phyloP scores from a whole-genome alignment of 176 grass and related monocot species.

The Carex pumila region DNA sequence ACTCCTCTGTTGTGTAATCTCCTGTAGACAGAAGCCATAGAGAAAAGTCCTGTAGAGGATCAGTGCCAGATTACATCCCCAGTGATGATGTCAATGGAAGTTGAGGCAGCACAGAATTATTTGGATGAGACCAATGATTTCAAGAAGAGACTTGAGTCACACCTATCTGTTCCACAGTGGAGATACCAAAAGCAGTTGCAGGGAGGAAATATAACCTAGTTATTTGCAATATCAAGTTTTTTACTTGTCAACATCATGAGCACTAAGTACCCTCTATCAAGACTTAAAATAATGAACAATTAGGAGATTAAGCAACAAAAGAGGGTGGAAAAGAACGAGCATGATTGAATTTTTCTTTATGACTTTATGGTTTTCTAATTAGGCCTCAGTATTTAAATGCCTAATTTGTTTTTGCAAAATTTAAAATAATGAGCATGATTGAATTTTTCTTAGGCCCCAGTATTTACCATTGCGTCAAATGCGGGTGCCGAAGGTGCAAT shows the following conservation, averaged over 20 bases:
- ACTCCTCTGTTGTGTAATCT: too few species aligned
- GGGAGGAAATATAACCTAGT: not conserved
- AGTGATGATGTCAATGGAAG: too few species aligned
- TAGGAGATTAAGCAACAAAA: constrained; percentile 1
- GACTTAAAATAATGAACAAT: not conserved
- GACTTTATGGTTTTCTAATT: not conserved
- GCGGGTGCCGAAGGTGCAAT: constrained; percentile 67
- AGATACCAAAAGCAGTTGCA: too few species aligned
- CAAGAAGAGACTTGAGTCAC: too few species aligned
- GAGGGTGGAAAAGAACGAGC: not conserved
- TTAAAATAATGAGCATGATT: not conserved
- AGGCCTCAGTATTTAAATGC: not conserved
- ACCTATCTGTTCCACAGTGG: too few species aligned
- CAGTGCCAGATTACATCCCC: too few species aligned
- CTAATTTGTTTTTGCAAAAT: not conserved
- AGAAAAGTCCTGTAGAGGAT: too few species aligned
- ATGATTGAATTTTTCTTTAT: not conserved
- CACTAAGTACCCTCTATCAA: not conserved
- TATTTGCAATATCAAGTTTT: constrained; percentile 9
- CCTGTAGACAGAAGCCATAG: too few species aligned
- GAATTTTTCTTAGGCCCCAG: constrained; percentile 47
- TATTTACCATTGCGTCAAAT: constrained; percentile 71
- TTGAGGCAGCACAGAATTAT: too few species aligned
- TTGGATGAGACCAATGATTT: too few species aligned
- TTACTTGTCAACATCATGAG: not conserved